Percentiles rank a stretch among this genome's conserved stretches.
Evolutionary conservation across 164 flowering plant genomes (phyloP).

Genomic region (Magnolia sinica): DNA sequence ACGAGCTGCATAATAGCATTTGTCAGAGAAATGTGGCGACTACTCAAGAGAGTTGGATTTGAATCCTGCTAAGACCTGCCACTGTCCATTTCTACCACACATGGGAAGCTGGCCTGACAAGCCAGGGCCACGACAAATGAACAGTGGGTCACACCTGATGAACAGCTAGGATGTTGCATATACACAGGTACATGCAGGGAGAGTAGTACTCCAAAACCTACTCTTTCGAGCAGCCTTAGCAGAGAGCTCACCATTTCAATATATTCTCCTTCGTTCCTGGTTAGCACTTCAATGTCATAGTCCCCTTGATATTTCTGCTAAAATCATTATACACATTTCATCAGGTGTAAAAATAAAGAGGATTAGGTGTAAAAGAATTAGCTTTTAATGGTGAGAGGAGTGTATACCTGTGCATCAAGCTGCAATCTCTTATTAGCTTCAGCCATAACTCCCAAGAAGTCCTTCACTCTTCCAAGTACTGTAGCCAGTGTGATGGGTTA

Average conservation of each 20-base stretch:
- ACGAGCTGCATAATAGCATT: too few relatives aligned
- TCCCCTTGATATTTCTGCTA: slow-evolving; percentile 47
- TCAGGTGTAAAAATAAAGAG: too few relatives aligned
- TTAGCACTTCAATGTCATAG: slow-evolving; percentile 72
- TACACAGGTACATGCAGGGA: too few relatives aligned
- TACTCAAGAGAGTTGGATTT: too few relatives aligned
- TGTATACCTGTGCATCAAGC: slow-evolving; percentile 49
- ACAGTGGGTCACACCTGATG: background rate
- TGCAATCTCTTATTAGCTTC: slow-evolving; percentile 66
- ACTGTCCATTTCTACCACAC: too few relatives aligned
- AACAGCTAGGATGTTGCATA: background rate
- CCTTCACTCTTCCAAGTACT: slow-evolving; percentile 75
- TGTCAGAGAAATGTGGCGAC: too few relatives aligned
- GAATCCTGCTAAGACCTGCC: too few relatives aligned
- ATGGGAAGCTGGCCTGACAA: too few relatives aligned
- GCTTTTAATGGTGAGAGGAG: background rate
- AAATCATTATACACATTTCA: background rate
- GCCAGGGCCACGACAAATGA: background rate
- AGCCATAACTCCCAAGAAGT: slow-evolving; percentile 67
- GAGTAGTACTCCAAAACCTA: background rate
- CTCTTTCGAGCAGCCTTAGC: background rate
- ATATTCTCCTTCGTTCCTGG: slow-evolving; percentile 62
- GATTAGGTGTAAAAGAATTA: background rate
- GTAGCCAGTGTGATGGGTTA: slow-evolving; percentile 9
- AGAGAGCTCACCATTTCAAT: slow-evolving; percentile 66